A percentile compares a stretch with the other conserved stretches of the same genome.
Conservation (phyloP, 2,329 filamentous ascomycete species). For the Xylaria sp. region DNA sequence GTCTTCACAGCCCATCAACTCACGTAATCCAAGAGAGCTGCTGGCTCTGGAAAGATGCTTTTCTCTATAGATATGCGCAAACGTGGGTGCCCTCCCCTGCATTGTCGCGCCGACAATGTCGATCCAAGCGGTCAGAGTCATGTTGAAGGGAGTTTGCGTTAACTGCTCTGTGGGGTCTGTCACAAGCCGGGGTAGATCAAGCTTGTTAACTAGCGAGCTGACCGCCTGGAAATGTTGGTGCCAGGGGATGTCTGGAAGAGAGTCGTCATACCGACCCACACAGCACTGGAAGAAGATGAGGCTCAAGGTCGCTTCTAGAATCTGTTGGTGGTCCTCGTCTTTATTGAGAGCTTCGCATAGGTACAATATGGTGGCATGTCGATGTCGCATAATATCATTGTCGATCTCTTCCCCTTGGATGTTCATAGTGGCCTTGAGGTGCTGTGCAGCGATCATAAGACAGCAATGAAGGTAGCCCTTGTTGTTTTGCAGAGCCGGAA, state of each 20-base stretch:
- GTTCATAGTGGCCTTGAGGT: slow-evolving; percentile 82
- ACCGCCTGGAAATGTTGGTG: slow-evolving; percentile 96
- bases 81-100: slow-evolving; percentile 84
- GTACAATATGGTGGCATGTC: slow-evolving; percentile 86
- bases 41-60: slow-evolving; percentile 81
- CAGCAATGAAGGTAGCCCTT: slow-evolving; percentile 96
- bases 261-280: slow-evolving; percentile 86
- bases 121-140: slow-evolving; percentile 94
- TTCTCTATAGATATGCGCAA: slow-evolving; percentile 94
- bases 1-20: slow-evolving; percentile 98
- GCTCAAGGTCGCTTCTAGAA: slow-evolving; percentile 89
- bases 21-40: slow-evolving; percentile 77
- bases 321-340: slow-evolving; percentile 86
- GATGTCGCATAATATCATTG: slow-evolving; percentile 90
- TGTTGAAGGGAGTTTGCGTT: slow-evolving; percentile 85
- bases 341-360: slow-evolving; percentile 83
- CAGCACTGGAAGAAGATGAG: slow-evolving; percentile 98
- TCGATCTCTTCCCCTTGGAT: slow-evolving; percentile 79
- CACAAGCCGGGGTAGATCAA: slow-evolving; percentile 79
- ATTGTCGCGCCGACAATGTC: slow-evolving; percentile 97
- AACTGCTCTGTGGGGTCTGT: slow-evolving; percentile 69
- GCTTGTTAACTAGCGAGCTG: slow-evolving; percentile 83
- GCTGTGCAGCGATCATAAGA: slow-evolving; percentile 90
- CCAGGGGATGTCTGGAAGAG: slow-evolving; percentile 92
- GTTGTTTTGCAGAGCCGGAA: slow-evolving; percentile 90